Evolutionary conservation across 805 yeast genomes (phyloP), one percentile per base, ranked within the genome.

Genomic region (Ogataea dorogensis): DNA sequence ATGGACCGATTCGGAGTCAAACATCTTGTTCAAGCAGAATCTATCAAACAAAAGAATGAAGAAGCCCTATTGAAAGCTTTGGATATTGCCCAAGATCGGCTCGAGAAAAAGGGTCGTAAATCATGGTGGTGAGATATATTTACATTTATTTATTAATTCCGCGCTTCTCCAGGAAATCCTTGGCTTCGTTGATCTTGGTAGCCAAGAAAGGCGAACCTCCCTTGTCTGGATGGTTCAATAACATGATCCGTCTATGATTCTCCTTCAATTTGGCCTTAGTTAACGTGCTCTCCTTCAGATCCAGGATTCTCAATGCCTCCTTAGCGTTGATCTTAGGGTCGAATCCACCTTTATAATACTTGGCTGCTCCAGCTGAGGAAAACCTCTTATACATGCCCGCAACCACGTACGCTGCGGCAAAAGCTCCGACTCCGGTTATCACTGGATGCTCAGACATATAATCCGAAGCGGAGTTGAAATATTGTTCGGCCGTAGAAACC

Each of bases 161-260:
- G 55, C 80, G 73, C 59, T 81, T 80, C 40, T 78, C 81, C 57
- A 86, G 65, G 51, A 83, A 75, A 51, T 86, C 94, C 54, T 82
- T 81, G 17, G 97, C 96, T 64, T 89, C 96, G 59, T 89, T 89
- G 43, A 89, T 82, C 67, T 89, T 89, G 40, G 89, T 80, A 30
- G 97, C 96, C 60, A 89, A 59, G 53, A 75, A 87, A 17, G 94
- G 85, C 8, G 94, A 82, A 2, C 97, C 97, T 21, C 96, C 96
- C 57, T 80, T 84, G 66, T 89, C 97, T 8, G 97, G 97, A 57
- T 89, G 97, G 59, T 89, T 89, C 32, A 83, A 75, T 63, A 86
- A 63, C 93, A 89, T 85, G 53, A 88, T 81, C 50, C 70, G 70
- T 64, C 96, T 76, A 58, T 89, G 96, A 42, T 79, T 80, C 44